Conservation (phyloP, 805 yeast species). For the Lachancea sp. region DNA sequence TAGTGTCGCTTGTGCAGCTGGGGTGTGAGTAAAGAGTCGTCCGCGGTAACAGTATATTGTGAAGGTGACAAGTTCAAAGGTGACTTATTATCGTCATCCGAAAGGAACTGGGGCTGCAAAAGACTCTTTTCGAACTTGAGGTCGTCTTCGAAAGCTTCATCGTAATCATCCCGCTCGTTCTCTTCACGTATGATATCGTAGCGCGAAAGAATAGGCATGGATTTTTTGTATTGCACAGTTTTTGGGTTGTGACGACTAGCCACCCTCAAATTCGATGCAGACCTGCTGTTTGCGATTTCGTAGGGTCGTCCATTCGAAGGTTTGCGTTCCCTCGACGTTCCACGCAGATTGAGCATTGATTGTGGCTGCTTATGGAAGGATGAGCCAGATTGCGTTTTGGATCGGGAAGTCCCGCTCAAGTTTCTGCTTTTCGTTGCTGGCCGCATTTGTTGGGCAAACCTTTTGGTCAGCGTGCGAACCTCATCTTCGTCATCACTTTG, state of each 20-base stretch:
- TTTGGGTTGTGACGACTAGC: slow-evolving; percentile 11
- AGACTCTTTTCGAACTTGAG: slow-evolving; percentile 19
- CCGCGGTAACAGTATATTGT: slow-evolving; percentile 23
- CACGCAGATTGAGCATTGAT: slow-evolving; percentile 29
- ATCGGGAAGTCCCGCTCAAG: background rate
- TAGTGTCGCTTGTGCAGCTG: slow-evolving; percentile 22
- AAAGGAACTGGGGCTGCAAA: slow-evolving; percentile 25
- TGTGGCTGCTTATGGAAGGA: slow-evolving; percentile 24
- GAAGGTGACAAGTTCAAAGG: slow-evolving; percentile 21
- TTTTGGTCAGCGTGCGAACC: slow-evolving; percentile 12
- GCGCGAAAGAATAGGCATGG: slow-evolving; percentile 23
- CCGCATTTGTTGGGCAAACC: slow-evolving; percentile 11
- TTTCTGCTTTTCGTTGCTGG: background rate
- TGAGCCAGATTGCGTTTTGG: slow-evolving; percentile 7
- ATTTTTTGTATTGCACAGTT: slow-evolving; percentile 21
- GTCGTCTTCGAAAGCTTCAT: slow-evolving; percentile 14
- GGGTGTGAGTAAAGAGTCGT: slow-evolving; percentile 26
- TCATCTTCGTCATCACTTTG: slow-evolving; percentile 4
- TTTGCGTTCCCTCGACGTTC: background rate
- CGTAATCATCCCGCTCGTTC: slow-evolving; percentile 7
- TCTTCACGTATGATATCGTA: slow-evolving; percentile 10
- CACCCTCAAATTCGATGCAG: slow-evolving; percentile 22
- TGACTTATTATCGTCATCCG: slow-evolving; percentile 12
- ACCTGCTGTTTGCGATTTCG: slow-evolving; percentile 22
- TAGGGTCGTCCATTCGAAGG: slow-evolving; percentile 2